Base-by-base conservation (phyloP, 164 flowering plant species). In the Chimonanthus praecox region DNA sequence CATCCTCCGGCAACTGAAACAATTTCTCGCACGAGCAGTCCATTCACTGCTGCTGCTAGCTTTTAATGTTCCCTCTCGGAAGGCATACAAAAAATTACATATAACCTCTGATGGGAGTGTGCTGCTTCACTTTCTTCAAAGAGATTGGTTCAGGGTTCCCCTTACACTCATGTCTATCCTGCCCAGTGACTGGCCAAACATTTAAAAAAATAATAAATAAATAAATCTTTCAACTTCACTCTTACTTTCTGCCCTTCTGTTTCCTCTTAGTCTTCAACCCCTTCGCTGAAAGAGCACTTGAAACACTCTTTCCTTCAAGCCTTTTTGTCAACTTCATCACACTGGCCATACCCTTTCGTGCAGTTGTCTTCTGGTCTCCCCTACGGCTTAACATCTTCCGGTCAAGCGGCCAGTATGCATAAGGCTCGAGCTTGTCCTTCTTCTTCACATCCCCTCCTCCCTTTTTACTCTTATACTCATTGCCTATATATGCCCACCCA, bases 381-480 rank as follows among this genome's bases (percentile, higher is more conserved):
- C 98, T 87, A 54, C 91, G 90, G 75, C 97, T 96, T 86, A 96
- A 77, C 99, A 96, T 90, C 78, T 94, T 94, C n/a, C 94, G 85
- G 75, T 96, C 99, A 10, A 96, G 93, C 2, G 99, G 98, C 99
- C 99, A 96, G 70, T 94, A 96, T 0, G 99, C 99, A 79, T 90
- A 94, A 49, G 99, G 98, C 79, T 96, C 99, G 66, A 96, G 94
- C 83, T 92, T 96, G 67, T 84, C 96, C 83, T 94, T 96, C 85
- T 80, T 92, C 83, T 85, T 94, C 79, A 96, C 78, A 78, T 96
- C 98, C 33, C 99, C 99, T 74, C 87, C 77, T 8, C 97, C 99
- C 82, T 91, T 96, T 80, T 89, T 96, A 83, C 87, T 96, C 7
- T 87, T 87, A 77, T 96, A 96, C 78, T 94, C 97, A 0, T 64